These are phyloP conservation scores for Ganoderma lucidum DNA, from an alignment of 1,284 basidiomycete genomes.

Conservation along the genomic window DNA sequence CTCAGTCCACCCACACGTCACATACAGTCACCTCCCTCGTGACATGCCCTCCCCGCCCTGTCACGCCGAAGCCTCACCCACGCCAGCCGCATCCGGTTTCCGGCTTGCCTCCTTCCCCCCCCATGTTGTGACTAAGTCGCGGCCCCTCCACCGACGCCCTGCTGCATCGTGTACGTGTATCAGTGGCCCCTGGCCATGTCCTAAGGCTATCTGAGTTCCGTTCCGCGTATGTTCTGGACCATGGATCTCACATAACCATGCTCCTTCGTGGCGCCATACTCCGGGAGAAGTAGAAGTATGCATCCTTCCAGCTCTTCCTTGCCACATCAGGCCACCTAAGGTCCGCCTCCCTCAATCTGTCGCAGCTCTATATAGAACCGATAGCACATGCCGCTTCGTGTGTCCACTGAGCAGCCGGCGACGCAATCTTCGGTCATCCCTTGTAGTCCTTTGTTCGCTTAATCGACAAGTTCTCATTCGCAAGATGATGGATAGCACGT, in stretches of 20 bases:
- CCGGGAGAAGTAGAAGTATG: not conserved
- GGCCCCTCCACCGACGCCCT: not conserved
- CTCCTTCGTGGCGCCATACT: not conserved
- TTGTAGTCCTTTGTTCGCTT: not conserved
- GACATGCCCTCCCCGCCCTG: constrained; percentile 4
- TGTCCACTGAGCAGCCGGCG: not conserved
- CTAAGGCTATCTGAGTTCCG: not conserved
- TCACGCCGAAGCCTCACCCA: constrained; percentile 2
- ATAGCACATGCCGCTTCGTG: not conserved
- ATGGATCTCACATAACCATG: not conserved
- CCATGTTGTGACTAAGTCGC: not conserved
- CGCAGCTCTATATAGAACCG: not conserved
- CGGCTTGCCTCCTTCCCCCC: not conserved
- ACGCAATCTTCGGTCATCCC: not conserved
- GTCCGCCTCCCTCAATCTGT: not conserved
- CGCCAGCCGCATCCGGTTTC: not conserved
- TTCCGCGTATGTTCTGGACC: not conserved
- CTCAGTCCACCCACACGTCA: constrained; percentile 20
- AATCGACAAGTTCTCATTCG: not conserved
- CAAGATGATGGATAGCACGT: too few relatives aligned
- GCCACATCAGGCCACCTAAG: not conserved
- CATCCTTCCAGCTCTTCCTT: not conserved
- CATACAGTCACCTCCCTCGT: constrained; percentile 21
- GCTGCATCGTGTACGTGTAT: not conserved
- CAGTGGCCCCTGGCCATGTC: not conserved